Percentiles rank a stretch among this genome's conserved stretches.
Conservation (phyloP, 164 flowering plant genomes). For the Vitis amurensis region DNA sequence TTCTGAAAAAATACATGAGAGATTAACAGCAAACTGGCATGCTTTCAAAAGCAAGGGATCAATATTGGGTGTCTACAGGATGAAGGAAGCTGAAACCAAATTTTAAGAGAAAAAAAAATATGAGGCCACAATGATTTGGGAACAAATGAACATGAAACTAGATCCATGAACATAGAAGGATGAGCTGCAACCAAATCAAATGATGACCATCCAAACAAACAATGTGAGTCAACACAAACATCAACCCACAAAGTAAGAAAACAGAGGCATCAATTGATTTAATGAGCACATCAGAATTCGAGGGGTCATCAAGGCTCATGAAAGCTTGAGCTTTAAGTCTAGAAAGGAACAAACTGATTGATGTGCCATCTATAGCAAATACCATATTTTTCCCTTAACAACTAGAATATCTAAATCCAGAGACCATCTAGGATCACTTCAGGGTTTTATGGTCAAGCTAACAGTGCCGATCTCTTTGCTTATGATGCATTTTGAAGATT, state of each 20-base stretch:
- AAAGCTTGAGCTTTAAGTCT: no score
- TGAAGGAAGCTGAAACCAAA: not conserved
- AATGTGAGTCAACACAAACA: constrained; percentile 9
- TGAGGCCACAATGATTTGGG: constrained; percentile 2
- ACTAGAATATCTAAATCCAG: no score
- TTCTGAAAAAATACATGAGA: not conserved
- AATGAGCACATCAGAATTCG: constrained; percentile 2
- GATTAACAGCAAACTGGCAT: constrained; percentile 4
- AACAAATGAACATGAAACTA: constrained; percentile 2
- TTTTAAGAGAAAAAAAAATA: not conserved
- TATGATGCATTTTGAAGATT: no score
- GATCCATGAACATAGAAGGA: not conserved
- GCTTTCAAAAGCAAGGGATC: not conserved
- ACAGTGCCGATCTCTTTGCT: no score
- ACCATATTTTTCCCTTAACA: no score
- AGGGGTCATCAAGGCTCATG: not conserved
- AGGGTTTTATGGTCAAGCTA: no score
- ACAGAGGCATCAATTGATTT: constrained; percentile 9
- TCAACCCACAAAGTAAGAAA: constrained; percentile 5
- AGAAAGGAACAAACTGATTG: no score
- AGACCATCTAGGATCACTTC: no score
- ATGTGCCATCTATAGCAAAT: no score
- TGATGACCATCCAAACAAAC: constrained; percentile 9
- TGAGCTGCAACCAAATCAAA: constrained; percentile 6
- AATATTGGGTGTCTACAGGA: not conserved